Base-by-base conservation (phyloP, 176 grass and related monocot species). In the Rhynchospora tenuis region DNA sequence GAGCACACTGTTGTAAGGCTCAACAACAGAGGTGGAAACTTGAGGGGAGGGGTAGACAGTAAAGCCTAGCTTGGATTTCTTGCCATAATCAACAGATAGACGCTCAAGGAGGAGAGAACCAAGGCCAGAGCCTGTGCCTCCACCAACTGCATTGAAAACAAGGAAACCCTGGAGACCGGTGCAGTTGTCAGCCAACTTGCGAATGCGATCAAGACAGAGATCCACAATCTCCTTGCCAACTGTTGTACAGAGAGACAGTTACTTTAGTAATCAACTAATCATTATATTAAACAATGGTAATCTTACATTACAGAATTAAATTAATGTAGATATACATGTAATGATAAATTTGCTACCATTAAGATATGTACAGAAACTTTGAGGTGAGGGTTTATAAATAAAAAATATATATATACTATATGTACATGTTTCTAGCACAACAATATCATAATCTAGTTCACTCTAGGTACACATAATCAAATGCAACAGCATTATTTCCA, bases 171-270 rank as follows among this genome's bases (percentile, higher is more conserved):
- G 78, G 11, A 81, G 78, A 0, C 78, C 78, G 15, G 78, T 81
- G 16, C 78, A 81, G 78, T 81, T 81, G 78, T 81, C 78, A 9
- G 78, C 78, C 29, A 81, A 57, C 58, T 81, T 81, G 29, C 78
- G 78, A 26, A 81, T 81, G 57, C 78, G 55, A 33, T 81, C 78
- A 0, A 81, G 28, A 57, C 78, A 81, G 57, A 81, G 78, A 63
- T 81, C 78, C 78, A 81, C 78, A 45, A 81, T 64, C 33, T 81
- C 78, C 78, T 81, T 81, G 27, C 78, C 78, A 64, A 81, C 78
- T 81, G 78, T 61, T 61, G 4, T 5, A 64, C 13, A 62, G 6
- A 61, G 33, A 46, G 1, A 46, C 13, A 81, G 16, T 45, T 64
- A 10, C 7, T 45, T 63, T 81, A 81, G 78, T 60, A 13, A 80